Evolutionary conservation across 352 stramenopile species (phyloP).

Genomic region (Pythium sp.): DNA sequence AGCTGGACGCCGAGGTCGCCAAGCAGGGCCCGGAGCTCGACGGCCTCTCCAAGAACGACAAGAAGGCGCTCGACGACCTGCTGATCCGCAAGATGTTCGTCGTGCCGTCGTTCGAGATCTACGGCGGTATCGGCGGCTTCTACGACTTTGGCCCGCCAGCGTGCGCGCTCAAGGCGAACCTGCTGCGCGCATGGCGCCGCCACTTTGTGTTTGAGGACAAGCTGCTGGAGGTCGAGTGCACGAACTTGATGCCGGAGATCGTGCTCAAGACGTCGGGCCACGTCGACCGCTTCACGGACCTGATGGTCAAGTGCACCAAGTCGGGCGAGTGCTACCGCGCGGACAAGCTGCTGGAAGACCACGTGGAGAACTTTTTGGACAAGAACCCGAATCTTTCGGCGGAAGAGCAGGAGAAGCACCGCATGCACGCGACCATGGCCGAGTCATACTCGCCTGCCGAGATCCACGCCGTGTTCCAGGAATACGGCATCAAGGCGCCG

Average conservation of each 20-base stretch:
- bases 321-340: conserved; percentile 98
- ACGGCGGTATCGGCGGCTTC: conserved; percentile 97
- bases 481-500: conserved; percentile 94
- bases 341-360: conserved; percentile 99
- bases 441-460: conserved; percentile 98
- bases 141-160: conserved; percentile 98
- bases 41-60: conserved; percentile 67
- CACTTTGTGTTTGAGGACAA: conserved; percentile 99
- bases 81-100: conserved; percentile 99
- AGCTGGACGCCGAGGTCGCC: conserved; percentile 79
- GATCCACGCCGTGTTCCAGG: conserved; percentile 92
- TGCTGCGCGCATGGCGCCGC: conserved; percentile 95
- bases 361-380: conserved; percentile 96
- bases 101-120: conserved; percentile 99
- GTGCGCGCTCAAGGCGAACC: conserved; percentile 95
- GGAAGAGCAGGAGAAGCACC: conserved; percentile 92
- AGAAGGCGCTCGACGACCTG: conserved; percentile 96
- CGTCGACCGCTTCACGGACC: conserved; percentile 99
- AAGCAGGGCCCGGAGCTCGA: conserved; percentile 64
- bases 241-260: conserved; percentile 96
- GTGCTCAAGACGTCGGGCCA: conserved; percentile 99
- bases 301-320: conserved; percentile 98
- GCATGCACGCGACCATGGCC: conserved; percentile 92
- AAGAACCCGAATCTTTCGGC: conserved; percentile 75
- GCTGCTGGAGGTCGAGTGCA: conserved; percentile 99